These are phyloP conservation scores for Verticillium klebahnii DNA, from an alignment of 2,329 filamentous ascomycete species.

Conservation along the genomic window DNA sequence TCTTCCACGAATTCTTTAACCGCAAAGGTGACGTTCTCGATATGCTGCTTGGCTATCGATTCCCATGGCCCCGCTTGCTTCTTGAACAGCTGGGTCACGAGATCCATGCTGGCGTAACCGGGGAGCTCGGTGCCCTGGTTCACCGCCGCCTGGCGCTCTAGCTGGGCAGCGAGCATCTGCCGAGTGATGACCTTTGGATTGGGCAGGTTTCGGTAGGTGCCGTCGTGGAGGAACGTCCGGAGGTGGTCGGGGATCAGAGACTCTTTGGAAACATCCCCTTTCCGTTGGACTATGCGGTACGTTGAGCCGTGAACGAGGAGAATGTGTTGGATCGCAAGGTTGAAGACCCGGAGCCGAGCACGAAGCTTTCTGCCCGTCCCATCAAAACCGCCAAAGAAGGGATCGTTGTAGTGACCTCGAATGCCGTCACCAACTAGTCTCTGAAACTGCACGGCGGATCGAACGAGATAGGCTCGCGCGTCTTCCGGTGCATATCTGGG, in stretches of 20 bases:
- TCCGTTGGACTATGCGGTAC: background rate
- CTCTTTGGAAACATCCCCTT: slow-evolving; percentile 11
- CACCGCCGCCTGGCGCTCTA: slow-evolving; percentile 25
- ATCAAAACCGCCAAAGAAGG: slow-evolving; percentile 28
- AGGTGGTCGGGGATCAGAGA: slow-evolving; percentile 21
- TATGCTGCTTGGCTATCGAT: slow-evolving; percentile 28
- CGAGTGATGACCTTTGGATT: slow-evolving; percentile 18
- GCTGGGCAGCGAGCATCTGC: slow-evolving; percentile 15
- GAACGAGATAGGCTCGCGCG: slow-evolving; percentile 26
- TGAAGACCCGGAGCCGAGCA: slow-evolving; percentile 23
- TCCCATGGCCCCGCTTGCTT: slow-evolving; percentile 33
- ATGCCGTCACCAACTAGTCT: slow-evolving; percentile 21
- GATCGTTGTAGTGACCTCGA: slow-evolving; percentile 23
- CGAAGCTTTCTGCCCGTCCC: slow-evolving; percentile 18
- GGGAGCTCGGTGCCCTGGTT: slow-evolving; percentile 38
- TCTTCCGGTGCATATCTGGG: slow-evolving; percentile 17
- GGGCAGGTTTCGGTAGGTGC: slow-evolving; percentile 20
- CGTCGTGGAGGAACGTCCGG: slow-evolving; percentile 15
- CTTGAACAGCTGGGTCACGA: slow-evolving; percentile 34
- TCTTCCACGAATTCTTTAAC: slow-evolving; percentile 31
- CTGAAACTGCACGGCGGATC: slow-evolving; percentile 30
- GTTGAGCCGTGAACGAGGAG: slow-evolving; percentile 19
- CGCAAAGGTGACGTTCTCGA: slow-evolving; percentile 22
- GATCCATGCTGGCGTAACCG: slow-evolving; percentile 27
- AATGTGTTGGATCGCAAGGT: slow-evolving; percentile 21